Percentiles rank a stretch among this genome's conserved stretches.
Conservation (phyloP, 2,329 filamentous ascomycete species). For the Clonostachys solani region DNA sequence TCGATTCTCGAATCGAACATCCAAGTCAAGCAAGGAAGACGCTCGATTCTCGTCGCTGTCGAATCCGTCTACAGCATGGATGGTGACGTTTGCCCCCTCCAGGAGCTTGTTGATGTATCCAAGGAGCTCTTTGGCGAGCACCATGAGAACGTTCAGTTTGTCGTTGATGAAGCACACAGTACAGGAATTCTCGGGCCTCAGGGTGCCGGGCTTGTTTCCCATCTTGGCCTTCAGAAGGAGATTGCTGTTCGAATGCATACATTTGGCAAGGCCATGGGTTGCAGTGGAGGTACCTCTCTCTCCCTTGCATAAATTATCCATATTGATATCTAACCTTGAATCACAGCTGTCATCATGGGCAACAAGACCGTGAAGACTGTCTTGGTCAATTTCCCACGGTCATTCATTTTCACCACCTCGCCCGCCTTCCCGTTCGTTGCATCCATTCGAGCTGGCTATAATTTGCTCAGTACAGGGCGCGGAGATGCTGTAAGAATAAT, state of each 20-base stretch:
- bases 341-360: neutral
- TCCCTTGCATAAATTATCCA: no score
- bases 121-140: slow-evolving; percentile 34
- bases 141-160: slow-evolving; percentile 37
- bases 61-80: slow-evolving; percentile 43
- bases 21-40: slow-evolving; percentile 14
- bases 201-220: slow-evolving; percentile 43
- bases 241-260: slow-evolving; percentile 46
- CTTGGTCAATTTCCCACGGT: neutral
- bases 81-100: slow-evolving; percentile 33
- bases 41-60: slow-evolving; percentile 29
- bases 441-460: neutral
- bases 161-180: slow-evolving; percentile 53
- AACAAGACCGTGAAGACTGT: neutral
- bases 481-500: neutral
- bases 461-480: neutral
- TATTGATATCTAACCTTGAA: neutral
- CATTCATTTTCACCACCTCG: neutral
- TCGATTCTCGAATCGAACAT: slow-evolving; percentile 20
- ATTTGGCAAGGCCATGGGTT: slow-evolving; percentile 45
- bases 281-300: neutral
- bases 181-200: slow-evolving; percentile 43
- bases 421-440: neutral
- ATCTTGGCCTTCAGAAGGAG: slow-evolving; percentile 41
- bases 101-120: slow-evolving; percentile 26